Base-by-base conservation (phyloP, 2,329 filamentous ascomycete genomes). In the Pseudodiploospora longispora region DNA sequence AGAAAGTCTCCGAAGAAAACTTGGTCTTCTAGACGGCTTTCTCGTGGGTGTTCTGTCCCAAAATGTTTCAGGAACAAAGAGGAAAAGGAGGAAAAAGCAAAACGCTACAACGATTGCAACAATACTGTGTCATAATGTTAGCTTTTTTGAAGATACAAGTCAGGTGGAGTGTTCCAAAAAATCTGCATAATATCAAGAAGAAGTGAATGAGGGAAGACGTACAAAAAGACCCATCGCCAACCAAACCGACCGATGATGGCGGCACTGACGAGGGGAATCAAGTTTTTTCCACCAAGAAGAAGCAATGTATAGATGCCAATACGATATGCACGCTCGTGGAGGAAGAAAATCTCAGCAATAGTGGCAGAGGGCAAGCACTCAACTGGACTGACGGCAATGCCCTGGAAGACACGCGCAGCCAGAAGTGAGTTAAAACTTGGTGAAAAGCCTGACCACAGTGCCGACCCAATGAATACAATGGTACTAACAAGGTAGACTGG, bases 141-240 rank as follows among this genome's bases (percentile, higher is more conserved):
- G 40, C 43, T 9, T 35, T 30, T 29, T 27, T 9, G 10, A 28
- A 6, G 7, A 31, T 10, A 12, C n/a, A 41, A 30, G 19, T 19
- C 19, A n/a, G 28, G 33, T 10, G 31, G n/a, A 28, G 8, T 35
- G 19, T 19, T 19, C 19, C 19, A 38, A 31, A 9, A 10, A 32
- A 32, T 44, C 29, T 30, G 27, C 19, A 27, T 10, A 2, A 10
- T 4, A 6, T 37, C 10, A 28, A 41, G 32, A 38, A 52, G 36
- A 41, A 39, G 12, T 27, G 19, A 10, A 31, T 9, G 10, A n/a
- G 10, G 38, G 12, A 10, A 28, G 10, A 63, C 74, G 62, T 67
- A 85, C 82, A 85, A 94, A 55, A 95, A 95, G 0, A 87, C 85
- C 89, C 88, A 95, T 61, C 88, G 81, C 91, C 91, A 97, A 5